Evolutionary conservation across 1,284 basidiomycete genomes (phyloP).

Genomic region (Leccinum cinnamomeum): DNA sequence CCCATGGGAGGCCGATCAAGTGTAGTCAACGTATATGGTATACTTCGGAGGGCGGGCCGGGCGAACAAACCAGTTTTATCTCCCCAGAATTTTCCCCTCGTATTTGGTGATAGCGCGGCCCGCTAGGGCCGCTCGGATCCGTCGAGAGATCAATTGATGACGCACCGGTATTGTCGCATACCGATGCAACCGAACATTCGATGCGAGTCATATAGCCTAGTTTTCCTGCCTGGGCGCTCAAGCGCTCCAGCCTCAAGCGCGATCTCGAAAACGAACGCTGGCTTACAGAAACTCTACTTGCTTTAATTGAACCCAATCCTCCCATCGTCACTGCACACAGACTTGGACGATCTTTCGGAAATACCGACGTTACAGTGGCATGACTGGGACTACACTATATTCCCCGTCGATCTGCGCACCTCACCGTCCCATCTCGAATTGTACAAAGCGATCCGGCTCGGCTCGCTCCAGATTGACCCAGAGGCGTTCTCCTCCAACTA

Average conservation of each 20-base stretch:
- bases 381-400: conserved; percentile 12
- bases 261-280: background rate
- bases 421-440: conserved; percentile 16
- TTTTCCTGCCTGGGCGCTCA: background rate
- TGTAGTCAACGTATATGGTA: too few relatives aligned
- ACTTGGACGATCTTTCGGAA: background rate
- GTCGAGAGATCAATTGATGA: background rate
- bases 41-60: background rate
- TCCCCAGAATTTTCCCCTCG: background rate
- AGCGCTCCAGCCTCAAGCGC: background rate
- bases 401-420: conserved; percentile 16
- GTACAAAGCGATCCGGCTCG: conserved; percentile 37
- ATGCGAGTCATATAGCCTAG: background rate
- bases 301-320: background rate
- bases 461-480: conserved; percentile 37
- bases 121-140: background rate
- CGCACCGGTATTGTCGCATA: background rate
- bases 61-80: background rate
- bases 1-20: background rate
- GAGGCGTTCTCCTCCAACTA: conserved; percentile 39
- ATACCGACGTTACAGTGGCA: background rate
- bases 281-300: background rate
- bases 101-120: background rate
- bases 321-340: background rate
- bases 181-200: background rate